Conservation (phyloP, 768 basidiomycete species). For the Ramaria rubella region DNA sequence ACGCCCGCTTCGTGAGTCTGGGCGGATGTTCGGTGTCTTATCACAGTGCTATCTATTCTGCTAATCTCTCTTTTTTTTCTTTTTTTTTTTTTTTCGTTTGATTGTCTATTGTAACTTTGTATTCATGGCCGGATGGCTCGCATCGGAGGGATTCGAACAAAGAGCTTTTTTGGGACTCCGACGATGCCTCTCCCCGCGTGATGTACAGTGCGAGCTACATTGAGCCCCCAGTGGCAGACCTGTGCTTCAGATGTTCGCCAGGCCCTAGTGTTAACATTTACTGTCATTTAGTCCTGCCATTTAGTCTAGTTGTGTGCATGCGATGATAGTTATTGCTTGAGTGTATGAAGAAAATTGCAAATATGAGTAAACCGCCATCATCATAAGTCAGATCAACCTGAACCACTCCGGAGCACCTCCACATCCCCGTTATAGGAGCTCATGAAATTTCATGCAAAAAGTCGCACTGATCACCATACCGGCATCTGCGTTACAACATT, state of each 20-base stretch:
- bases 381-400: background rate
- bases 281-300: no score
- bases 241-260: no score
- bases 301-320: no score
- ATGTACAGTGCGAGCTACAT: no score
- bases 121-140: slow-evolving; percentile 5
- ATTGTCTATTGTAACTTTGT: slow-evolving; percentile 1
- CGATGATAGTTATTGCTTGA: no score
- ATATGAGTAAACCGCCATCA: background rate
- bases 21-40: slow-evolving; percentile 3
- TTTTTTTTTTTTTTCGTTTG: background rate
- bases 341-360: background rate
- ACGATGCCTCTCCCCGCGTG: background rate
- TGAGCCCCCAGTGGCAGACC: no score
- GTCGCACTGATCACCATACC: slow-evolving; percentile 83
- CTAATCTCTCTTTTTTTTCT: slow-evolving; percentile 3
- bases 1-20: background rate
- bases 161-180: slow-evolving; percentile 4
- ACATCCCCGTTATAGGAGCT: background rate
- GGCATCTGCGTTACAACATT: slow-evolving; percentile 65
- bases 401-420: background rate
- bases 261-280: no score
- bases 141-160: slow-evolving; percentile 2
- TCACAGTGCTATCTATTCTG: slow-evolving; percentile 6
- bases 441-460: slow-evolving; percentile 56